Conservation (phyloP, 75 land plant species). For the Chamaecyparis obtusa region DNA sequence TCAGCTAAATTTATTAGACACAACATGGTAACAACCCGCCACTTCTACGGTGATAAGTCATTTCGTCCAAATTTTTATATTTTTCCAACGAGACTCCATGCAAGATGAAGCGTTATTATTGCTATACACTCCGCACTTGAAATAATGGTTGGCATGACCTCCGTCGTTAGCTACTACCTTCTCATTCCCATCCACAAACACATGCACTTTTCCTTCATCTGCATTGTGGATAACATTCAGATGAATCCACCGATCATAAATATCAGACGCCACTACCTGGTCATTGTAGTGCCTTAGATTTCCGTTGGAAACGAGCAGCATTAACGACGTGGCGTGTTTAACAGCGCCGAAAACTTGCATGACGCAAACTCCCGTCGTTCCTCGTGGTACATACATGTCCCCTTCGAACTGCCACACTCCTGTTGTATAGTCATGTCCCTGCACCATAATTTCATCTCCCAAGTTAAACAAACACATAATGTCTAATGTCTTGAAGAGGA, state of each 20-base stretch:
- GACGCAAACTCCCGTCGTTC: constrained; percentile 22
- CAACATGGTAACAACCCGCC: no score
- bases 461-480: not conserved
- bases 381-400: constrained; percentile 23
- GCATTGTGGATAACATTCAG: no score
- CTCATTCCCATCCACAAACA: constrained; percentile 22
- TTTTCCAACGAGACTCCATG: constrained; percentile 1
- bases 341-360: constrained; percentile 36
- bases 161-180: not conserved
- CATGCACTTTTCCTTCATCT: constrained; percentile 12
- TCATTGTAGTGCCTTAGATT: constrained; percentile 12
- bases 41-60: no score
- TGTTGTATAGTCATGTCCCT: not conserved
- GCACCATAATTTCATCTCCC: not conserved
- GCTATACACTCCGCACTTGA: constrained; percentile 34
- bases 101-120: not conserved
- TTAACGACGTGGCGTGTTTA: constrained; percentile 20
- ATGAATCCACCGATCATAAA: constrained; percentile 12
- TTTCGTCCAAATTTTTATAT: not conserved
- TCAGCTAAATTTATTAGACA: no score
- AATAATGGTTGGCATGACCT: constrained; percentile 15
- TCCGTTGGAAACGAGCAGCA: constrained; percentile 27
- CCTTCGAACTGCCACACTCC: constrained; percentile 37
- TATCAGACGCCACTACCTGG: not conserved
- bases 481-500: not conserved